Evolutionary conservation across 495 filamentous ascomycete genomes (phyloP).

Genomic region (Podospora pseudocomata): DNA sequence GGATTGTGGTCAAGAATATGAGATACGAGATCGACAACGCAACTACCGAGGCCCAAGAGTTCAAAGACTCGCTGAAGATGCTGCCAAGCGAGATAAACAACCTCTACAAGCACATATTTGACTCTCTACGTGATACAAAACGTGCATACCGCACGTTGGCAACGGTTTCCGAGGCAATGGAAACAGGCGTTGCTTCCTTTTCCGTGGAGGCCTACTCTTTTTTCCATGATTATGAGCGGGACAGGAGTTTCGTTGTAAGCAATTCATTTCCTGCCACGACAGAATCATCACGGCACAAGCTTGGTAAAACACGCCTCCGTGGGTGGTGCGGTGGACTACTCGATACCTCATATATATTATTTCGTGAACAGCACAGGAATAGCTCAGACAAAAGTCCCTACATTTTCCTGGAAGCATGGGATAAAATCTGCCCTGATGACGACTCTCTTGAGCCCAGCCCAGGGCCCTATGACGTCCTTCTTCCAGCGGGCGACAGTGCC

Average conservation of each 20-base stretch:
- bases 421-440: background rate
- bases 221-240: background rate
- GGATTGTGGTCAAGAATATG: background rate
- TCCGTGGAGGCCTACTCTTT: background rate
- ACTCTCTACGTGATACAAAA: background rate
- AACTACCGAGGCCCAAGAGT: background rate
- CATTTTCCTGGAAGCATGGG: background rate
- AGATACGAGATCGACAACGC: background rate
- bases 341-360: background rate
- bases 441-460: background rate
- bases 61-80: background rate
- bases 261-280: background rate
- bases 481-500: no score
- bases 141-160: background rate
- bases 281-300: background rate
- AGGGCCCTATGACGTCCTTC: no score
- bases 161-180: background rate
- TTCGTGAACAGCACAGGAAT: background rate
- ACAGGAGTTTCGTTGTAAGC: background rate
- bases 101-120: background rate
- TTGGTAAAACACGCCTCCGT: background rate
- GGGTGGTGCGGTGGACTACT: background rate
- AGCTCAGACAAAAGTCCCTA: background rate
- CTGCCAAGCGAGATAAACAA: background rate
- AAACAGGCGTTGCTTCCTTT: background rate